A percentile compares a stretch with the other conserved stretches of the same genome.
Conservation (phyloP, 2,329 filamentous ascomycete genomes). For the Ceratocystis harringtonii region DNA sequence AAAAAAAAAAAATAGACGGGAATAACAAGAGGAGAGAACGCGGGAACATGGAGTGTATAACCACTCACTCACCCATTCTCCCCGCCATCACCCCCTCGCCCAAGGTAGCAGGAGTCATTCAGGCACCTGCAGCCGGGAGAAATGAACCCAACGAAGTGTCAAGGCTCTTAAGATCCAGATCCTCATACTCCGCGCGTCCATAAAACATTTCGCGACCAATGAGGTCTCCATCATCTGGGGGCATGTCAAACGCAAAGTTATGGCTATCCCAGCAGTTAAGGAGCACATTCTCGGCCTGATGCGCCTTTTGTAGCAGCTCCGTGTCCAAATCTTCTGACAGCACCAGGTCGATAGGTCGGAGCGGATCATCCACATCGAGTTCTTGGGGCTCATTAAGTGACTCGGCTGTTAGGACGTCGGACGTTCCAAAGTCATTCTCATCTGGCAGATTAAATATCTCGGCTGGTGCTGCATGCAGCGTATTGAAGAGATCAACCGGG, state of each 20-base stretch:
- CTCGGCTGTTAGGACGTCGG: constrained; percentile 11
- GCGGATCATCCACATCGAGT: background rate
- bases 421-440: background rate
- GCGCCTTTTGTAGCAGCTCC: constrained; percentile 6
- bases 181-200: constrained; percentile 4
- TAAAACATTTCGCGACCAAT: constrained; percentile 7
- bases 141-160: background rate
- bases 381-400: constrained; percentile 14
- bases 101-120: background rate
- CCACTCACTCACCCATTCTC: no score
- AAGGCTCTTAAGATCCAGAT: constrained; percentile 1
- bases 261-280: background rate
- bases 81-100: background rate
- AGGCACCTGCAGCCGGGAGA: background rate
- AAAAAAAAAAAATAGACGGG: background rate
- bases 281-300: background rate
- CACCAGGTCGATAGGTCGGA: background rate
- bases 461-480: constrained; percentile 6
- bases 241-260: background rate
- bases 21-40: background rate
- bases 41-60: background rate
- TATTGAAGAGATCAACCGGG: constrained; percentile 1
- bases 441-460: constrained; percentile 9
- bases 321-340: constrained; percentile 7
- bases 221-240: constrained; percentile 1